A percentile compares a stretch with the other conserved stretches of the same genome.
phyloP scores from a whole-genome alignment of 192 early-diverging fungal species.

The Coemansia sp. region DNA sequence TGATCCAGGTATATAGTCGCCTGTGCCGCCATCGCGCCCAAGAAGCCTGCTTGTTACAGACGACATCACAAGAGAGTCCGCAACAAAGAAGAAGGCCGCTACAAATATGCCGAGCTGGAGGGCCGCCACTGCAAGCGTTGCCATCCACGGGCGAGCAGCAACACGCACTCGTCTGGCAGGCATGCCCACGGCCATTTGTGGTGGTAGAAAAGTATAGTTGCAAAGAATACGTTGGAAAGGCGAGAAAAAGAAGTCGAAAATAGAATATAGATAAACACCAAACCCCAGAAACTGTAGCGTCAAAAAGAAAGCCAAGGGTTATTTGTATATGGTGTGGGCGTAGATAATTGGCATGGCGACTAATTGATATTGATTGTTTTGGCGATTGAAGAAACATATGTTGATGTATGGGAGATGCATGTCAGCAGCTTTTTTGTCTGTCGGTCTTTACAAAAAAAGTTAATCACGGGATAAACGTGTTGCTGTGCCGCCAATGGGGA shows the following conservation, averaged over 20 bases:
- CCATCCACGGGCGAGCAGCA: neutral
- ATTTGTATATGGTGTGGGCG: too few species aligned
- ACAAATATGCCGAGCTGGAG: conserved; percentile 23
- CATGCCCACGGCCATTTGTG: neutral
- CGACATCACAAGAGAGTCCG: conserved; percentile 21
- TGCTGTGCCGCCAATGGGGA: neutral
- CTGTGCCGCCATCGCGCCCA: conserved; percentile 8
- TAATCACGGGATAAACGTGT: neutral
- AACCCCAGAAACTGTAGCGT: too few species aligned
- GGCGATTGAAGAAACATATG: too few species aligned
- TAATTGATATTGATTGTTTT: too few species aligned
- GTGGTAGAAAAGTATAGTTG: neutral
- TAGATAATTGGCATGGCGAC: too few species aligned
- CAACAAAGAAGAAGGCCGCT: conserved; percentile 25
- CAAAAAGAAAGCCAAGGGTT: too few species aligned
- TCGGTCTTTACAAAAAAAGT: too few species aligned
- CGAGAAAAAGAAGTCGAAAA: too few species aligned
- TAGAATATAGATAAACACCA: too few species aligned
- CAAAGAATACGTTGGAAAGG: neutral
- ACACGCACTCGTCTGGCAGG: neutral
- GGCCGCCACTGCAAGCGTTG: conserved; percentile 6
- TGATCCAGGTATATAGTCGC: neutral
- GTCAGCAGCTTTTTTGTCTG: too few species aligned
- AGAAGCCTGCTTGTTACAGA: conserved; percentile 18
- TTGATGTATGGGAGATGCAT: too few species aligned